Base-by-base conservation (phyloP, 1,139 yeast species). In the Kluyveromyces marxianus region DNA sequence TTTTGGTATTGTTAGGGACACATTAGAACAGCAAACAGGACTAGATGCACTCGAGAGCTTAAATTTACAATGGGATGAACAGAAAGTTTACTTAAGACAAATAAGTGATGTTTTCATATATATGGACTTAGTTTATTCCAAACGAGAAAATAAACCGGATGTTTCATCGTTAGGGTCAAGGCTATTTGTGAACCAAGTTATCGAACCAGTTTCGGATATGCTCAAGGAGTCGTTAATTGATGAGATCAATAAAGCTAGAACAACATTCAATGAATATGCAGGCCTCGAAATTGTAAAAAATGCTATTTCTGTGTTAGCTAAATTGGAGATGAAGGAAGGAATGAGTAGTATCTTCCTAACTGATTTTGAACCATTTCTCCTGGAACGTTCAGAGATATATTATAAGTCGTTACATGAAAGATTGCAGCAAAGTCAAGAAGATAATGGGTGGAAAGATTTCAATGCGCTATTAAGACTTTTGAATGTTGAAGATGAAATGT, bases 21-120 rank as follows among this genome's bases (percentile, higher is more conserved):
- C 49, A 4, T 51, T 27, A 29, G 58, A 41, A 33, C 50, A 41
- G 39, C 48, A 30, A 39, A 53, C 45, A 25, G 26, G 44, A 10
- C 41, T 67, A 42, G 69, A 65, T 40, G 74, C 81, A 44, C 63
- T 87, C 54, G 69, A 69, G 37, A 63, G 65, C 5, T 66, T 83
- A 3, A 68, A 76, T 29, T 56, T 56, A 25, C 77, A 75, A 44
- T 92, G 97, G 97, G 73, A 76, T 39, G 87, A 83, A 44, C 94
- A 86, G 62, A 67, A 82, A 37, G 72, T 81, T 41, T 76, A 87
- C 42, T 83, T 89, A 83, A 74, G 85, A 53, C 80, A 86, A 71
- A 77, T 90, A 37, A 78, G 94, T 54, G 97, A 92, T 62, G 85
- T 92, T 3, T 57, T 89, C 63, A 83, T 89, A 86, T 92, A 92